Base-by-base conservation (phyloP, 2,329 filamentous ascomycete species). In the Trichothecium sympodiale region DNA sequence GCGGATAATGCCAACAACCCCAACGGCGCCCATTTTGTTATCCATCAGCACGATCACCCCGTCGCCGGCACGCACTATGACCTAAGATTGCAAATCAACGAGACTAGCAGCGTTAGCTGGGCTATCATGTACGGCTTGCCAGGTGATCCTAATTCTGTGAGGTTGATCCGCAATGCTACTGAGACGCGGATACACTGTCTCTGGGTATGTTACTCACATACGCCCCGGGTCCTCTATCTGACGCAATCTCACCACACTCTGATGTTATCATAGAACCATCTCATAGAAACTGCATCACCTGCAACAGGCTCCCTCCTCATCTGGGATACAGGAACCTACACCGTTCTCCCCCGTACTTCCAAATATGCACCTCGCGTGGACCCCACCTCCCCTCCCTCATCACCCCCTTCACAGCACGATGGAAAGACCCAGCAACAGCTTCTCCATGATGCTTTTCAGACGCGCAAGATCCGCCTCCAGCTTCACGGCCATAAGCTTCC, bases 31-130 rank as follows among this genome's bases (percentile, higher is more conserved):
- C 74, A 79, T 51, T 84, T 83, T 48, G 72, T 84, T 35, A 67
- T 84, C 27, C 78, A 84, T 51, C 79, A 85, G 49, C 79, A 85
- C 50, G 78, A 83, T 48, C 80, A 84, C 49, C 80, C 80, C 2
- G 53, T 81, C 30, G 77, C 80, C 8, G 78, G 80, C 17, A 66
- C 67, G 1, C 75, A 80, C 50, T 82, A 84, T 59, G 80, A 84
- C 52, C 62, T 84, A 15, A 65, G 80, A 3, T 60, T 84, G 14
- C 79, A 84, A 52, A 79, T 83, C 50, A 83, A 80, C 20, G 64
- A 67, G 38, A 69, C 70, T 1, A 83, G 78, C 48, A 78, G 76
- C 17, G 67, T 73, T 9, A 80, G 73, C 40, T 84, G 65, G 65
- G 72, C 74, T 1, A 64, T 78, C 43, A 77, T 76, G 72, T 79